Evolutionary conservation across 306 rosid genomes (phyloP), one percentile per base, ranked within the genome.

Genomic region (Neltuma alba): DNA sequence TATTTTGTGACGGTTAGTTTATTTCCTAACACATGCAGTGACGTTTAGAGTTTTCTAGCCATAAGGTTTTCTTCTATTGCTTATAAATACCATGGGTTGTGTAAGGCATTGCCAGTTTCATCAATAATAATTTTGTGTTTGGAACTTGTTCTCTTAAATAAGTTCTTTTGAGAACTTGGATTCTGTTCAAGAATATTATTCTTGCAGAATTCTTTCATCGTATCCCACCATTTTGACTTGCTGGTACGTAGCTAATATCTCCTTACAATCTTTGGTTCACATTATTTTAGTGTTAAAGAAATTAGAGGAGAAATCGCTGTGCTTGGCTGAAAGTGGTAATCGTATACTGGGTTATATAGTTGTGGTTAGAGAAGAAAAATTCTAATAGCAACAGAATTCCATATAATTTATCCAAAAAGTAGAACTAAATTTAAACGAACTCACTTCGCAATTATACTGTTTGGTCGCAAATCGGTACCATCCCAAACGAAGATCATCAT

Each of bases 381-480:
- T 50, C 57, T 18, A 38, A 36, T 33, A 30, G 40, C 14, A 65
- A 55, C 9, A 55, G 33, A 76, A 21, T 66, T 28, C 20, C 21
- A 16, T 21, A 55, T 8, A 47, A 70, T 60, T 50, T 41, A 40
- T 67, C 30, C 77, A 48, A 42, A 80, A 21, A 13, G 23, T 64
- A 64, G 23, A 71, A 74, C 38, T 72, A 75, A 66, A 38, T 38
- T n/a, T 25, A 58, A 25, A 72, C 68, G 12, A 68, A 83, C 88
- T 86, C 78, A 95, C 98, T 58, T 86, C 76, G 82, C 9, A 78
- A 42, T 55, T 74, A 92, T 74, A 30, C 61, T 23, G 28, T 66
- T 81, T 16, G 97, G 90, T 20, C 82, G 86, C 44, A 89, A 55
- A 82, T 95, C 94, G 16, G 92, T 91, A 47, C 99, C 96, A 77